Base-by-base conservation (phyloP, 1,284 basidiomycete species). In the Trametes versicolor region DNA sequence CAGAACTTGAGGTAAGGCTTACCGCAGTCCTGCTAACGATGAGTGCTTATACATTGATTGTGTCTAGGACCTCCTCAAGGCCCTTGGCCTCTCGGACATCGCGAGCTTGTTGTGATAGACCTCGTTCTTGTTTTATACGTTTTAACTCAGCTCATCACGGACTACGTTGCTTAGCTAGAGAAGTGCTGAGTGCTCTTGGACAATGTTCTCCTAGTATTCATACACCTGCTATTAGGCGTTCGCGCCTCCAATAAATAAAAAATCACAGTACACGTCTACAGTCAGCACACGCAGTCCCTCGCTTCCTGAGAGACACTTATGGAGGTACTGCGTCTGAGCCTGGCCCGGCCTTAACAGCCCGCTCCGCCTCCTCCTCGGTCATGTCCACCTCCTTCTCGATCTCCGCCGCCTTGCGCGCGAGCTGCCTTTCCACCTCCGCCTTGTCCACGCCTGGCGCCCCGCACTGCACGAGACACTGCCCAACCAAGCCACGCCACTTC, bases 401-500 rank as follows among this genome's bases (percentile, higher is more conserved):
- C 66, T 68, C 56, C 57, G 60, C 69, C 34, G 64, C 72, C 58
- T 68, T 67, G 41, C 58, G 67, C 50, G 73, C 70, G 39, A 79
- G 51, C 67, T 82, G 81, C 54, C 60, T 60, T 55, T 78, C 72
- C 9, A 83, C 83, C 52, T 81, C 60, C 48, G 34, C 79, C 32
- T 70, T 71, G 41, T 74, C 69, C 0, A 79, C 65, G 5, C 82
- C 84, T 41, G 81, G 76, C 7, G 81, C 83, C 3, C 74, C 72
- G 60, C 80, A 82, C 29, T 72, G 69, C 63, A 76, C 75, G 64
- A 87, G 71, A 62, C 79, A 82, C 66, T 77, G 77, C 27, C 85
- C 85, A 39, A 87, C 78, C 79, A 83, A 77, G 19, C 78, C 80
- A 55, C 84, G 77, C 87, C 87, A 89, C 74, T 82, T 80, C 58